phyloP scores from a whole-genome alignment of 1,284 basidiomycete species.

The Cutaneotrichosporon cavernicola region DNA sequence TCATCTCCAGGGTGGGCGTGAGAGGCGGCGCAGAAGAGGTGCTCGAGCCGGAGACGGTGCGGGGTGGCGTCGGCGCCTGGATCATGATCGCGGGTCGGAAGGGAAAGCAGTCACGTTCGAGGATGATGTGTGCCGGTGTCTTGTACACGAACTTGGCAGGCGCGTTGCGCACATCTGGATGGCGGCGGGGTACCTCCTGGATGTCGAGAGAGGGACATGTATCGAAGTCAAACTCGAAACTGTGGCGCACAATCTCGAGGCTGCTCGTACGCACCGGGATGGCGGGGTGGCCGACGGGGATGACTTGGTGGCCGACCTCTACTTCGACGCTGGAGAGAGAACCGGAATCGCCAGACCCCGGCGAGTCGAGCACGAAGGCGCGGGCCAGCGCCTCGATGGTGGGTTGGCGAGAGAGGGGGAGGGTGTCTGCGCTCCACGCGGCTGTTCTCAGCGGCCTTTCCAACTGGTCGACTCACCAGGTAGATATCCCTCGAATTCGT shows the following conservation, averaged over 20 bases:
- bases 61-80: constrained; percentile 5
- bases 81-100: background rate
- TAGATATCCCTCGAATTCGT: background rate
- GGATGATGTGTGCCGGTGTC: background rate
- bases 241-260: background rate
- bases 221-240: background rate
- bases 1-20: background rate
- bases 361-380: background rate
- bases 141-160: constrained; percentile 7
- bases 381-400: background rate
- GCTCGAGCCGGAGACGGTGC: background rate
- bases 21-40: background rate
- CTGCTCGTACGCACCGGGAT: background rate
- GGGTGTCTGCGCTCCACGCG: background rate
- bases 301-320: background rate
- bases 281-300: background rate
- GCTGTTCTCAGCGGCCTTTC: background rate
- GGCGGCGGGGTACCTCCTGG: background rate
- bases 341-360: background rate
- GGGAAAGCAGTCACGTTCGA: constrained; percentile 3
- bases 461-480: background rate
- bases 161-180: background rate
- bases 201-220: background rate
- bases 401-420: background rate
- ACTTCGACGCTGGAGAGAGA: background rate